Percentiles rank a stretch among this genome's conserved stretches.
Conservation (phyloP, 192 early-diverging fungal genomes). For the Irineochytrium annulatum region DNA sequence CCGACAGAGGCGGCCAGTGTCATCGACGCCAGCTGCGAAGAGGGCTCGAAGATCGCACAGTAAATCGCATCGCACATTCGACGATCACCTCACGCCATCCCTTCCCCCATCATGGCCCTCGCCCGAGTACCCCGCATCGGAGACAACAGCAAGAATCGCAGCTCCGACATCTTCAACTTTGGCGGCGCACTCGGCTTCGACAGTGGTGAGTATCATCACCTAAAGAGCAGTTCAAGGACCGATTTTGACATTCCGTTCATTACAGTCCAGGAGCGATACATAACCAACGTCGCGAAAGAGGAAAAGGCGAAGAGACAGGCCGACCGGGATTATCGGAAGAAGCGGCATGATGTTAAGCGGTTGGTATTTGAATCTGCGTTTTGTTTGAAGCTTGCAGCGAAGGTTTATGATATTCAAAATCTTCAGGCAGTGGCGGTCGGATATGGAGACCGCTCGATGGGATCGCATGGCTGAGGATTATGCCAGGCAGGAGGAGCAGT, state of each 20-base stretch:
- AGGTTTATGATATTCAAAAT: not conserved
- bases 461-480: slow-evolving; percentile 23
- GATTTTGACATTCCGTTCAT: not conserved
- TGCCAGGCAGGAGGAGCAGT: slow-evolving; percentile 10
- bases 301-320: slow-evolving; percentile 21
- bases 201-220: not conserved
- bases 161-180: slow-evolving; percentile 37
- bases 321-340: slow-evolving; percentile 18
- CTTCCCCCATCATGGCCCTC: too few species aligned
- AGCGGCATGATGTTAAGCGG: slow-evolving; percentile 22
- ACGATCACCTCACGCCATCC: too few species aligned
- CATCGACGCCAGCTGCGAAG: too few species aligned
- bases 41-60: too few species aligned
- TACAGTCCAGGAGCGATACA: slow-evolving; percentile 24
- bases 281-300: slow-evolving; percentile 27
- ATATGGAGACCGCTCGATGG: slow-evolving; percentile 35
- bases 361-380: slow-evolving; percentile 3
- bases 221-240: not conserved
- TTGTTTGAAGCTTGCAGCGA: not conserved
- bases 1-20: too few species aligned
- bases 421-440: slow-evolving; percentile 22
- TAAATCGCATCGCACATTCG: too few species aligned
- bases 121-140: slow-evolving; percentile 22
- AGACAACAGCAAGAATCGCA: slow-evolving; percentile 32
- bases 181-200: slow-evolving; percentile 28